phyloP scores from a whole-genome alignment of 192 early-diverging fungal species.

The Linnemannia schmuckeri region DNA sequence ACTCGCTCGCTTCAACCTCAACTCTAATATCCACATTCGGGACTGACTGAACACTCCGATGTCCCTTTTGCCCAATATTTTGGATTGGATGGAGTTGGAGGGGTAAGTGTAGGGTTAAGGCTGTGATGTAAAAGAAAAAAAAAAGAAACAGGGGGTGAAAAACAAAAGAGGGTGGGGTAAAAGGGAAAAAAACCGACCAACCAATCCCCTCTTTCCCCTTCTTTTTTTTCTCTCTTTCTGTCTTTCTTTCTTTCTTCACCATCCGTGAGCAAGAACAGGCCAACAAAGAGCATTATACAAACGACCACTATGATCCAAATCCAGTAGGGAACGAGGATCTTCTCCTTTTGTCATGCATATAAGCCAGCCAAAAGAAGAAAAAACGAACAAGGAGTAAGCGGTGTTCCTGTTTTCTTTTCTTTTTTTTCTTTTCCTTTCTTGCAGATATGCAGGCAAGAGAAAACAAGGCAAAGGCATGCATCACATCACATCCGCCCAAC shows the following conservation, averaged over 20 bases:
- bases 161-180: background rate
- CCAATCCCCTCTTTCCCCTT: background rate
- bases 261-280: background rate
- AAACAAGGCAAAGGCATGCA: background rate
- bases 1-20: background rate
- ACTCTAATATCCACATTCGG: background rate
- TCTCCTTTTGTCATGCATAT: slow-evolving; percentile 2
- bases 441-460: background rate
- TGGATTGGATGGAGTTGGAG: background rate
- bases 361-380: background rate
- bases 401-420: background rate
- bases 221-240: background rate
- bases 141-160: background rate
- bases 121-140: background rate
- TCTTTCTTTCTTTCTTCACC: background rate
- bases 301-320: background rate
- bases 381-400: background rate
- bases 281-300: background rate
- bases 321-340: slow-evolving; percentile 33
- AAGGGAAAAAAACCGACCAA: background rate
- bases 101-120: background rate
- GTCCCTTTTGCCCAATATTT: background rate
- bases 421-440: too few species aligned
- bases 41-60: background rate
- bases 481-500: background rate